Conservation (phyloP, 2,329 filamentous ascomycete species). For the Hypoxylon sp. region DNA sequence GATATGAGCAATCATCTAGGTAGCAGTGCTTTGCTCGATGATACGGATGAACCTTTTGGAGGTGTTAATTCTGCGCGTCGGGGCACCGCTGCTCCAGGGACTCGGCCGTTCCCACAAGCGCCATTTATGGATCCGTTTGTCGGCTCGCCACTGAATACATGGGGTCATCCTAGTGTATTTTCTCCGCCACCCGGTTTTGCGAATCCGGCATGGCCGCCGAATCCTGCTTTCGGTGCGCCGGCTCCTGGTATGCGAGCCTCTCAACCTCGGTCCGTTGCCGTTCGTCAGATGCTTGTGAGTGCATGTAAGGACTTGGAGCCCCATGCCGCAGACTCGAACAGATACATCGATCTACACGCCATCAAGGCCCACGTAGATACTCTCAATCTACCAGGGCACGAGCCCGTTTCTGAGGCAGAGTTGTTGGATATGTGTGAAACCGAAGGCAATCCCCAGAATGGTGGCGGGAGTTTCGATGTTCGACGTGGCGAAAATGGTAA, state of each 20-base stretch:
- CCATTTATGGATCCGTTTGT: constrained; percentile 61
- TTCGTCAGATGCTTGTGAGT: constrained; percentile 82
- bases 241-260: constrained; percentile 60
- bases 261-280: constrained; percentile 75
- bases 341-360: constrained; percentile 77
- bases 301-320: constrained; percentile 77
- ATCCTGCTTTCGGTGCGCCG: constrained; percentile 52
- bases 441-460: constrained; percentile 87
- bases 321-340: constrained; percentile 64
- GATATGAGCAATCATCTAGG: constrained; percentile 85
- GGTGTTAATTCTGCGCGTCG: constrained; percentile 59
- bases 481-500: constrained; percentile 65
- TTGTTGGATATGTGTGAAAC: constrained; percentile 90
- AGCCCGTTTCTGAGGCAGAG: constrained; percentile 71
- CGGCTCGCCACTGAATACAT: constrained; percentile 52
- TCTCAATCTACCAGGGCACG: constrained; percentile 65
- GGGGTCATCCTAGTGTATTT: constrained; percentile 60
- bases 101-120: constrained; percentile 61
- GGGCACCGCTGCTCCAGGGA: constrained; percentile 68
- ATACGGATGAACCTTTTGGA: constrained; percentile 72
- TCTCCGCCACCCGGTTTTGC: constrained; percentile 65
- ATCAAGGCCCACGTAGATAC: constrained; percentile 77
- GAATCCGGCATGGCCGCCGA: constrained; percentile 56
- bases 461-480: constrained; percentile 88
- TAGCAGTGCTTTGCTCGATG: constrained; percentile 88